These are phyloP conservation scores for Tetraselmis chui DNA, from an alignment of 139 green algal species.

Conservation along the genomic window DNA sequence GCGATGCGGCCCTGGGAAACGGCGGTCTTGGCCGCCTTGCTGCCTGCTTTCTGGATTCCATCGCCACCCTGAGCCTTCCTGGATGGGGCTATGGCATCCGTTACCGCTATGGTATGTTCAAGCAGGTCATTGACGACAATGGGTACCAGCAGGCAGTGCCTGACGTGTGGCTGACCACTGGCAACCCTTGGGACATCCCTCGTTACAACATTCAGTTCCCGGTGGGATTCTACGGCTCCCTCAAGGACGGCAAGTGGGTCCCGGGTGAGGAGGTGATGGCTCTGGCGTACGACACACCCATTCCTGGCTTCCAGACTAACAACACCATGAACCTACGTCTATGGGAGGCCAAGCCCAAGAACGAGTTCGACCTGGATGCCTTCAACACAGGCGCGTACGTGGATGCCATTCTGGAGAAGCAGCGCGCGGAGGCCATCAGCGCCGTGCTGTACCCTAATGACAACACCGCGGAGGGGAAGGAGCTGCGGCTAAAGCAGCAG, in stretches of 20 bases:
- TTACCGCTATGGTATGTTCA: slow-evolving; percentile 99
- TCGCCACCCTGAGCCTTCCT: slow-evolving; percentile 92
- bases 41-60: slow-evolving; percentile 96
- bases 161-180: slow-evolving; percentile 92
- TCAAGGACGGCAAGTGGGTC: slow-evolving; percentile 48
- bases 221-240: slow-evolving; percentile 69
- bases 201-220: slow-evolving; percentile 53
- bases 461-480: slow-evolving; percentile 91
- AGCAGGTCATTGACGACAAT: slow-evolving; percentile 58
- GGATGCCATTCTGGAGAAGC: slow-evolving; percentile 71
- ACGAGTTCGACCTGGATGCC: slow-evolving; percentile 86
- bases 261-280: slow-evolving; percentile 73
- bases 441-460: slow-evolving; percentile 98
- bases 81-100: slow-evolving; percentile 98
- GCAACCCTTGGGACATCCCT: slow-evolving; percentile 87
- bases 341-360: slow-evolving; percentile 82
- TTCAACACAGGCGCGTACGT: slow-evolving; percentile 75
- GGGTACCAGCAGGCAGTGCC: slow-evolving; percentile 77
- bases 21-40: slow-evolving; percentile 95
- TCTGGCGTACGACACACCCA: slow-evolving; percentile 90
- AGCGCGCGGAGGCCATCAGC: slow-evolving; percentile 86
- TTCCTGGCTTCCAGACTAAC: slow-evolving; percentile 86
- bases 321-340: slow-evolving; percentile 95
- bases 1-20: slow-evolving; percentile 92
- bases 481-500: slow-evolving; percentile 98